phyloP scores from a whole-genome alignment of 768 basidiomycete species.

The Galerina sulciceps region DNA sequence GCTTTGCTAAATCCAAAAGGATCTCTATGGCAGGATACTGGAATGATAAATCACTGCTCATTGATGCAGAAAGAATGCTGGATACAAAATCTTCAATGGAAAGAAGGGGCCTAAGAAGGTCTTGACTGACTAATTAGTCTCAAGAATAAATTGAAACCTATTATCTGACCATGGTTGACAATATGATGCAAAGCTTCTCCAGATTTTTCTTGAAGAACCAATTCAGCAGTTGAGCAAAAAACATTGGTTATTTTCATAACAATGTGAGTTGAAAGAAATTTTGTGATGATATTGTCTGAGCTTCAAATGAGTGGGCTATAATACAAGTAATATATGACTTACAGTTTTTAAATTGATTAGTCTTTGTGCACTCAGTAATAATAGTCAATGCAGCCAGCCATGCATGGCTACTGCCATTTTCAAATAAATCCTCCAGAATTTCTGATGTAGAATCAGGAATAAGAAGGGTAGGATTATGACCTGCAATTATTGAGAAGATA shows the following conservation, averaged over 20 bases:
- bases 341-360: slow-evolving; percentile 1
- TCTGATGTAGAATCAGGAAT: not conserved
- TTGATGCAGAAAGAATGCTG: not conserved
- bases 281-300: not conserved
- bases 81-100: not conserved
- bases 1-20: not conserved
- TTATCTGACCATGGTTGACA: slow-evolving; percentile 1
- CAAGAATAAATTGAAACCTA: not conserved
- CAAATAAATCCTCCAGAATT: not conserved
- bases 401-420: not conserved
- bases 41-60: slow-evolving; percentile 1
- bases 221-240: slow-evolving; percentile 4
- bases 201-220: slow-evolving; percentile 4
- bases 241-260: slow-evolving; percentile 4
- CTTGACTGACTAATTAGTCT: not conserved
- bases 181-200: slow-evolving; percentile 1
- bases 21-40: not conserved
- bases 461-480: not conserved
- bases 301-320: not conserved
- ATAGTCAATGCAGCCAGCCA: not conserved
- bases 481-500: not conserved
- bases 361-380: not conserved
- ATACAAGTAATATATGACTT: not conserved
- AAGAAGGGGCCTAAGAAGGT: not conserved
- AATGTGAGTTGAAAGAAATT: slow-evolving; percentile 7